Percentiles rank a stretch among this genome's conserved stretches.
Conservation (phyloP, 345 rosid genomes). For the Garcia nutans region DNA sequence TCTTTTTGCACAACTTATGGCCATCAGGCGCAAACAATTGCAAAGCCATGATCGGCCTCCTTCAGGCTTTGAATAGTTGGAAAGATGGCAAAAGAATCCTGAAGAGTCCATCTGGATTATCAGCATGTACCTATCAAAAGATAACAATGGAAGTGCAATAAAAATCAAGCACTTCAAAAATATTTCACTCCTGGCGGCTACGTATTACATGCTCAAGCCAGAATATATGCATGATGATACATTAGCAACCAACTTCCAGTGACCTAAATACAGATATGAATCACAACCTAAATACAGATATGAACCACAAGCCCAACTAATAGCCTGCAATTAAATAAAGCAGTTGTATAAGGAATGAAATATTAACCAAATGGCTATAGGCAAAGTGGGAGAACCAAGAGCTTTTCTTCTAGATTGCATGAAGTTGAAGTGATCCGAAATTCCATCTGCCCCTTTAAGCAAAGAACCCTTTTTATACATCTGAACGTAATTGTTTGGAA, state of each 20-base stretch:
- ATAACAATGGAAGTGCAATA: not conserved
- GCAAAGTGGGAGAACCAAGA: not conserved
- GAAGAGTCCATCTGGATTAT: conserved; percentile 95
- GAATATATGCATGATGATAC: no score
- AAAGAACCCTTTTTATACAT: not conserved
- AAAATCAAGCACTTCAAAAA: not conserved
- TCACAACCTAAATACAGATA: not conserved
- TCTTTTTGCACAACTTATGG: not conserved
- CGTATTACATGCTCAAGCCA: no score
- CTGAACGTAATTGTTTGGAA: not conserved
- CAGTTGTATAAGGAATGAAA: not conserved
- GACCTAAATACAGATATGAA: not conserved
- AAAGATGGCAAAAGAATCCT: conserved; percentile 81
- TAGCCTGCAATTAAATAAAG: not conserved
- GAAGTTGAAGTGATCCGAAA: not conserved
- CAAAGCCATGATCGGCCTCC: not conserved
- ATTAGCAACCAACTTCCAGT: not conserved
- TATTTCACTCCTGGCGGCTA: no score
- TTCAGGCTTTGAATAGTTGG: conserved; percentile 42
- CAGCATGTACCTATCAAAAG: conserved; percentile 70
- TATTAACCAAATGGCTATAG: not conserved
- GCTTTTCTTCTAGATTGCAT: not conserved
- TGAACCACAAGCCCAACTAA: not conserved
- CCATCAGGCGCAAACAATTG: not conserved
- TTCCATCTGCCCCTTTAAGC: not conserved